Base-by-base conservation (phyloP, 164 flowering plant species). In the Echeveria elegans region DNA sequence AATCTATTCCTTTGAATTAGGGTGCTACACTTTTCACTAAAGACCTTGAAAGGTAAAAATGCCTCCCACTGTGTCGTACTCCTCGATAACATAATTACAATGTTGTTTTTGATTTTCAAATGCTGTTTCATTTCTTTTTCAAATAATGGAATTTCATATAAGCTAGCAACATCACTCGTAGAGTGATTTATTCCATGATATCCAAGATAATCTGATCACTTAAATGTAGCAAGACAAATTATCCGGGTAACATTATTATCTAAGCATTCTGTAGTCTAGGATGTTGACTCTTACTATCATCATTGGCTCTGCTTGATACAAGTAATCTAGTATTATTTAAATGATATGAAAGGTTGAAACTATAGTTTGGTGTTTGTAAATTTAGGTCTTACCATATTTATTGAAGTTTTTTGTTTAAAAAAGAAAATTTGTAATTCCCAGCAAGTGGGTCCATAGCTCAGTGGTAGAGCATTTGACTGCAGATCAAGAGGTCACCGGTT, bases 381-480 rank as follows among this genome's bases (percentile, higher is more conserved):
- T 16, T 45, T 45, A 45, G 18, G 18, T 2, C 18, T 15, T 3
- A 14, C 47, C 18, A 8, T 41, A 18, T 14, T 18, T 2, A 47
- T 16, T n/a, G 2, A 47, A 47, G 18, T 16, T 47, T 5, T 6
- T 16, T 1, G n/a, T 14, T 16, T 16, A 41, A 14, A 14, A 41
- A 9, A 10, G 2, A 8, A 9, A 14, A 14, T 2, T 41, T 9
- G 47, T 47, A 47, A 2, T 47, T 5, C 16, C 52, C 1, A 50
- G 1, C 21, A 50, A 50, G 6, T 2, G 86, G 87, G 92, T 87
- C 87, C 82, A 87, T 87, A 89, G 93, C 92, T 87, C 92, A 87
- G 91, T 87, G 91, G 96, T 86, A 89, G 96, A 87, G 96, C 93
- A 89, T 84, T 89, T 87, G 91, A 87, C 93, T 88, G 91, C 91